Conservation (phyloP, 768 basidiomycete species). For the Suillus bovinus region DNA sequence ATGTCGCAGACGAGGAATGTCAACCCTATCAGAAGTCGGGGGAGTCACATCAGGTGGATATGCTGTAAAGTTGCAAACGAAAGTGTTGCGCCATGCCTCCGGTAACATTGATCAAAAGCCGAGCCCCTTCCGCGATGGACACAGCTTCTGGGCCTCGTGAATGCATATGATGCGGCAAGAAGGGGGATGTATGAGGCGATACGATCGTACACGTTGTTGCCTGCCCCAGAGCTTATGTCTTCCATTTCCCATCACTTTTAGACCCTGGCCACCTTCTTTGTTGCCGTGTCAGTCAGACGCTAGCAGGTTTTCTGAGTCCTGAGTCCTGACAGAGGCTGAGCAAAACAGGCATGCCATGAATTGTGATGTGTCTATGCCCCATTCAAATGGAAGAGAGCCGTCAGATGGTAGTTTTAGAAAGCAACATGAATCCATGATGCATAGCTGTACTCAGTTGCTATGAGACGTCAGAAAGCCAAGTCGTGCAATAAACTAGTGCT, state of each 20-base stretch:
- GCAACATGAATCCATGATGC: background rate
- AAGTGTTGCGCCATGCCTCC: background rate
- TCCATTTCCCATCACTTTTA: background rate
- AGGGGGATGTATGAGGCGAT: background rate
- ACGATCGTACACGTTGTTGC: slow-evolving; percentile 5
- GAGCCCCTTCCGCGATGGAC: background rate
- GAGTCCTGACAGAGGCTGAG: background rate
- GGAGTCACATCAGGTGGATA: background rate
- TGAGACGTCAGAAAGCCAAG: background rate
- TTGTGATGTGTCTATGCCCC: background rate
- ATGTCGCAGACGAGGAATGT: background rate
- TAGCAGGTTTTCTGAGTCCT: background rate
- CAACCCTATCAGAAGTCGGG: slow-evolving; percentile 1
- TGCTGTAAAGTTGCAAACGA: background rate
- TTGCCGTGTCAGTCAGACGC: too few relatives aligned
- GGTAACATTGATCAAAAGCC: background rate
- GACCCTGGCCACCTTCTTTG: background rate
- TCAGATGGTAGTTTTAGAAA: background rate
- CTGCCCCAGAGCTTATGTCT: background rate
- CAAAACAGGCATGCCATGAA: background rate
- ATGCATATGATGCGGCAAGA: background rate
- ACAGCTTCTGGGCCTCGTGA: background rate
- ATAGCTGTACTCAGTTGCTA: background rate
- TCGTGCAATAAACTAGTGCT: background rate
- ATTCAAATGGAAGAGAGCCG: background rate